These are phyloP conservation scores for Moringa oleifera DNA, from an alignment of 345 rosid species.

Conservation along the genomic window DNA sequence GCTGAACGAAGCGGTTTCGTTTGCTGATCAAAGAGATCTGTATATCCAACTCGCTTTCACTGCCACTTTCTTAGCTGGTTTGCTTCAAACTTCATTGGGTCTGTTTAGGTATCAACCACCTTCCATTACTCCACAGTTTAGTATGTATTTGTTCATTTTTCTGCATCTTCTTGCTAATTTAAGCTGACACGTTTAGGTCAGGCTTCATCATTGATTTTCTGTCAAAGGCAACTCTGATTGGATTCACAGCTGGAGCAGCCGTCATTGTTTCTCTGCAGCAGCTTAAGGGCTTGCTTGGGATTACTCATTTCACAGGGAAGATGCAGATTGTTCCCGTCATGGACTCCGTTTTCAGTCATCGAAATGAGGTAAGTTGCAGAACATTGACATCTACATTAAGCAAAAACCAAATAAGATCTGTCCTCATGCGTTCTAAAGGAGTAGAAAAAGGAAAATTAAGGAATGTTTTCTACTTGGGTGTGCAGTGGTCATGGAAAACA, in stretches of 20 bases:
- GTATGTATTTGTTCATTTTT: neutral
- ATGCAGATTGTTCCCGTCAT: constrained; percentile 37
- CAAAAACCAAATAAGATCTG: neutral
- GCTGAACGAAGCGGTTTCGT: constrained; percentile 26
- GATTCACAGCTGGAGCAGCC: constrained; percentile 48
- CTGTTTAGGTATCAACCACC: constrained; percentile 30
- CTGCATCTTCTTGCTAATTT: neutral
- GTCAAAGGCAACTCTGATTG: constrained; percentile 42
- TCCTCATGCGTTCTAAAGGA: neutral
- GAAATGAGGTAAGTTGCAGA: constrained; percentile 24
- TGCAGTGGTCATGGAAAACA: constrained; percentile 60
- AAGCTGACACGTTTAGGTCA: constrained; percentile 21
- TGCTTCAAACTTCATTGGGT: constrained; percentile 39
- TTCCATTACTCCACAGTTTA: neutral
- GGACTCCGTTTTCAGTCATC: constrained; percentile 22
- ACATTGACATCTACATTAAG: neutral
- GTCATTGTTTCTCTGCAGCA: constrained; percentile 36
- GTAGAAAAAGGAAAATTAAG: neutral
- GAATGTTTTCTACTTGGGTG: neutral
- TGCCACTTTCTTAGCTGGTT: constrained; percentile 41
- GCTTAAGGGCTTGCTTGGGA: constrained; percentile 41
- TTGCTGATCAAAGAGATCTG: constrained; percentile 13
- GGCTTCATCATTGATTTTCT: constrained; percentile 45
- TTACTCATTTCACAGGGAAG: constrained; percentile 31
- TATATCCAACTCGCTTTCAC: constrained; percentile 37